Evolutionary conservation across 176 grass and related monocot species (phyloP), one percentile per base, ranked within the genome.

Genomic region (Zea mays): DNA sequence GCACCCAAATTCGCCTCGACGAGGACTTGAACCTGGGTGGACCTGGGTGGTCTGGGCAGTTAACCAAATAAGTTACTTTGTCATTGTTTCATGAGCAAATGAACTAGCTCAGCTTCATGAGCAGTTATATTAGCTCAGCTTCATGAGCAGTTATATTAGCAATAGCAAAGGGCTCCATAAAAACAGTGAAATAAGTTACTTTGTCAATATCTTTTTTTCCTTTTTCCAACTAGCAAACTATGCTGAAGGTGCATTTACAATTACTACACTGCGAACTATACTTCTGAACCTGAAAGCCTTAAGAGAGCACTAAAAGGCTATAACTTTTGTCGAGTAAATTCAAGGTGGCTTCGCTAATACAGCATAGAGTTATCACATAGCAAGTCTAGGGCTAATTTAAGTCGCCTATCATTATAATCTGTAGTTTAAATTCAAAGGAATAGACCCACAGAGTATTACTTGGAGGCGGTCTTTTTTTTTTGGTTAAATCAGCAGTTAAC

Each of bases 391-490:
- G 56, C 57, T 67, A 49, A 68, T 40, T 17, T 10, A 39, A 46
- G 51, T 21, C 41, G 10, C 42, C 19, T 54, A 42, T 55, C 52
- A 77, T 69, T 36, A 74, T 67, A 66, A 15, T 37, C 74, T 7
- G 34, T 50, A 83, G 57, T 66, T 14, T 7, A 21, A 60, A 19
- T 57, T 52, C 4, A 78, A 59, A 38, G 73, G 20, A 37, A 8
- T 77, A 71, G 66, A 0, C 12, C 34, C 12, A 27, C 67, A 73
- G 49, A 78, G 78, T 39, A 44, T 39, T 81, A 56, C 16, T 61
- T n/a, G 69, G 49, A 44, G 57, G 21, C 5, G 63, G 16, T 75
- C 15, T 44, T 38, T 77, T 87, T n/a, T n/a, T 44, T 76, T 76
- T 61, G 17, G 6, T 66, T 76, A 73, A 81, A 55, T 19, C 20